Base-by-base conservation (phyloP, 2,329 filamentous ascomycete genomes). In the Thelonectria rubi region DNA sequence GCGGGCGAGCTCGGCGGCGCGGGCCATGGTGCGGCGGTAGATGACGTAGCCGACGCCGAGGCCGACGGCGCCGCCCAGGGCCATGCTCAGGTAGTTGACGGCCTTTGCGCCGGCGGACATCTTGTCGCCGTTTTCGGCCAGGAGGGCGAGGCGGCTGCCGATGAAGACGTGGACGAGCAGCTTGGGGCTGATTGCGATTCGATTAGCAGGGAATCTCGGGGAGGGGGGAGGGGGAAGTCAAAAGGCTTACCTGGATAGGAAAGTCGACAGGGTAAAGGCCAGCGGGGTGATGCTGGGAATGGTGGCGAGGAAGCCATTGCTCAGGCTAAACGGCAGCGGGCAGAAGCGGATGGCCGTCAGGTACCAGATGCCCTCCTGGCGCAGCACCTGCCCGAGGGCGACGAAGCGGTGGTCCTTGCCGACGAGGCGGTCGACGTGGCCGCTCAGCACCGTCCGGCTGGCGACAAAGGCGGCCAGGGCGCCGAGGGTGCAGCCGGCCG, bases 91-190 rank as follows among this genome's bases (percentile, higher is more conserved):
- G 75, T 97, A 97, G 78, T 95, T 97, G 71, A 98, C 81, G 26
- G 88, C 84, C 76, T 94, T 95, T 65, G 92, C 91, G 65, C 84
- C 84, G 3, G 85, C 78, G 62, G 91, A 88, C 94, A 98, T 97
- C 68, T 90, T 86, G 73, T 92, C 92, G 65, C 90, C 91, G 58
- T 87, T 86, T 70, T 97, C 91, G n/a, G 91, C 92, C 34, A 99
- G 87, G 54, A 89, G 82, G 46, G 92, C 93, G 15, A 99, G 82
- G 57, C 93, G 86, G 72, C 87, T 89, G 63, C 95, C 95, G 71
- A 99, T 93, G 79, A 97, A 99, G 69, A 97, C 88, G 74, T 97
- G 92, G 52, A 99, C 88, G 61, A 98, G 82, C 17, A 99, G 82
- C 73, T 98, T 99, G 7, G 95, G 95, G 14, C 84, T 87, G 53